phyloP scores from a whole-genome alignment of 129 eudicot genomes.

The Erigeron canadensis region DNA sequence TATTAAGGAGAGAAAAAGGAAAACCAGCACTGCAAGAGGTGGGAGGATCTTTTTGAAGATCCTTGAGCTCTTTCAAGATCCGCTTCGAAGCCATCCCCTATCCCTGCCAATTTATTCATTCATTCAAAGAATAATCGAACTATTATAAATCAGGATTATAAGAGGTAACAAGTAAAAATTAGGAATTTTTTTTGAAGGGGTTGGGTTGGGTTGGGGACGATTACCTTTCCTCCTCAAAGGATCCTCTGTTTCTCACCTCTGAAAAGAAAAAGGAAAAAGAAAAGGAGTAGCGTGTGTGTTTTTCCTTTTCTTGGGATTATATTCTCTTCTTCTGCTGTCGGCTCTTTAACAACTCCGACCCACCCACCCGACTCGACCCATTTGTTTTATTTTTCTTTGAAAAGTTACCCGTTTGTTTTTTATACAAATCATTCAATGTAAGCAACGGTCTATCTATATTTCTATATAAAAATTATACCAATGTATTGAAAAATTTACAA shows the following conservation, averaged over 20 bases:
- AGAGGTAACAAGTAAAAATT: too few species aligned
- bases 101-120: too few species aligned
- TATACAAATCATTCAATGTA: too few species aligned
- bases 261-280: too few species aligned
- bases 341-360: background rate
- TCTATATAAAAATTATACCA: too few species aligned
- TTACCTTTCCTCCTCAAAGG: conserved; percentile 23
- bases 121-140: too few species aligned
- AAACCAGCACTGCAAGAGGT: conserved; percentile 78
- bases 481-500: too few species aligned
- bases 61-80: conserved; percentile 70
- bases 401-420: too few species aligned
- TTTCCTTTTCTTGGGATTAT: background rate
- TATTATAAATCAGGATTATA: too few species aligned
- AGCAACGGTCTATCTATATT: too few species aligned
- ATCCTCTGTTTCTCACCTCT: conserved; percentile 20
- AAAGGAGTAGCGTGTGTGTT: too few species aligned
- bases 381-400: background rate
- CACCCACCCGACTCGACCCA: background rate
- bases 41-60: conserved; percentile 82
- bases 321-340: background rate
- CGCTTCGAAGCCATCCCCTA: conserved; percentile 63
- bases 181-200: too few species aligned
- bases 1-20: background rate
- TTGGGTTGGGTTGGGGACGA: background rate